These are phyloP conservation scores for Myochromella boudieri DNA, from an alignment of 768 basidiomycete species.

Conservation along the genomic window DNA sequence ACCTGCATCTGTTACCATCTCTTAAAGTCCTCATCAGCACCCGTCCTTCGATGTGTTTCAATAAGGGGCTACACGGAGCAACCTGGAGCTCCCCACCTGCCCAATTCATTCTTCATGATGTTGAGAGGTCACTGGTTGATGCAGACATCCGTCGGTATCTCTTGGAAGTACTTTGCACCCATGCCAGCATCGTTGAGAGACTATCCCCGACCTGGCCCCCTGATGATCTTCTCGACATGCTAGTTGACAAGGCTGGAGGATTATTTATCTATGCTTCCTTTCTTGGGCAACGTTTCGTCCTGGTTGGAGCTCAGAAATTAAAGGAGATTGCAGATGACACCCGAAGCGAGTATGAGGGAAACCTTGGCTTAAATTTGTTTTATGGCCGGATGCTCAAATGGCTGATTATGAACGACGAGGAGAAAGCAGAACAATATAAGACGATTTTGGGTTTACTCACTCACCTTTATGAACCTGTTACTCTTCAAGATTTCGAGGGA, in stretches of 20 bases:
- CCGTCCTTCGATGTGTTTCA: conserved; percentile 10
- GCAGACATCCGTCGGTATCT: conserved; percentile 14
- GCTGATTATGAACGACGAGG: conserved; percentile 1
- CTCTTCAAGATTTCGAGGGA: conserved; percentile 1
- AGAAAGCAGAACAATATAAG: conserved; percentile 1
- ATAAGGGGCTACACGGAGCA: neutral
- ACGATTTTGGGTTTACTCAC: conserved; percentile 10
- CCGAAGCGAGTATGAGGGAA: conserved; percentile 18
- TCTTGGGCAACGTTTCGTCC: conserved; percentile 10
- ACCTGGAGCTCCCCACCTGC: conserved; percentile 5
- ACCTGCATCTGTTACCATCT: conserved; percentile 12
- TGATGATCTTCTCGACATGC: conserved; percentile 11
- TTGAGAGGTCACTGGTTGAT: conserved; percentile 10
- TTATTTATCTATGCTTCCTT: conserved; percentile 17
- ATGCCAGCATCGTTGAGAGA: conserved; percentile 15
- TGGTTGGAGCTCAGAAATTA: conserved; percentile 12
- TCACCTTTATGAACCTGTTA: conserved; percentile 10
- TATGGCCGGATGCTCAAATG: conserved; percentile 14
- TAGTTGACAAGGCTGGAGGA: conserved; percentile 15
- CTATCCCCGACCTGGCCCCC: conserved; percentile 17
- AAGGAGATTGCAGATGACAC: conserved; percentile 12
- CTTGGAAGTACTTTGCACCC: conserved; percentile 13
- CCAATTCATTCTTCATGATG: conserved; percentile 12
- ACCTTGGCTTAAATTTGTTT: conserved; percentile 16
- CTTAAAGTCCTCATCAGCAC: conserved; percentile 19